Conservation (phyloP, 2,329 filamentous ascomycete species). For the Aspergillus sp. region DNA sequence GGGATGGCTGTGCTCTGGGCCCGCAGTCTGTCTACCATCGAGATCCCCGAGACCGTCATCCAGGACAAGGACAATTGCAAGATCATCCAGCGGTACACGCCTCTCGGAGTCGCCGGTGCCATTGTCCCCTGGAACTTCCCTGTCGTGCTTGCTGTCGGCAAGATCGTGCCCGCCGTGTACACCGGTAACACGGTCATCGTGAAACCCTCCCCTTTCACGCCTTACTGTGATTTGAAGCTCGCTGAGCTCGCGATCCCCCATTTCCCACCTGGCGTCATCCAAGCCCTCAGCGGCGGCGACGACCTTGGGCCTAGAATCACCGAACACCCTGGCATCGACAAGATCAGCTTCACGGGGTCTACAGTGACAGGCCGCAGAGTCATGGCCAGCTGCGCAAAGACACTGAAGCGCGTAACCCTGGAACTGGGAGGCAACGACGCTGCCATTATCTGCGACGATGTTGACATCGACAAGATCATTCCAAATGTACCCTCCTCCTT, state of each 20-base stretch:
- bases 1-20: constrained; percentile 25
- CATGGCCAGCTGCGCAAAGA: constrained; percentile 51
- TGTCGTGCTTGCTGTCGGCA: constrained; percentile 46
- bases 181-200: constrained; percentile 58
- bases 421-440: constrained; percentile 59
- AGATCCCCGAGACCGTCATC: constrained; percentile 42
- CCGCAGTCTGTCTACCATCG: constrained; percentile 15
- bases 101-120: constrained; percentile 47
- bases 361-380: constrained; percentile 52
- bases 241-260: constrained; percentile 50
- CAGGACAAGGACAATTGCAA: constrained; percentile 46
- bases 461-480: constrained; percentile 49
- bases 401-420: constrained; percentile 56
- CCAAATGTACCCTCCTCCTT: constrained; percentile 27
- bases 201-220: constrained; percentile 50
- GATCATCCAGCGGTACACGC: constrained; percentile 36
- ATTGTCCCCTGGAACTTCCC: constrained; percentile 63
- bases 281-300: constrained; percentile 56
- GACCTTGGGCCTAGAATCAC: constrained; percentile 56
- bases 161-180: constrained; percentile 51
- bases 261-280: constrained; percentile 58
- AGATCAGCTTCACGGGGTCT: constrained; percentile 61
- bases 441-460: constrained; percentile 54
- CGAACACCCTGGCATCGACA: constrained; percentile 54
- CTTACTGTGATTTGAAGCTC: constrained; percentile 58